Percentiles rank a stretch among this genome's conserved stretches.
These are phyloP conservation scores for Talaromyces marneffei DNA, from an alignment of 2,329 filamentous ascomycete genomes.

Conservation along the genomic window DNA sequence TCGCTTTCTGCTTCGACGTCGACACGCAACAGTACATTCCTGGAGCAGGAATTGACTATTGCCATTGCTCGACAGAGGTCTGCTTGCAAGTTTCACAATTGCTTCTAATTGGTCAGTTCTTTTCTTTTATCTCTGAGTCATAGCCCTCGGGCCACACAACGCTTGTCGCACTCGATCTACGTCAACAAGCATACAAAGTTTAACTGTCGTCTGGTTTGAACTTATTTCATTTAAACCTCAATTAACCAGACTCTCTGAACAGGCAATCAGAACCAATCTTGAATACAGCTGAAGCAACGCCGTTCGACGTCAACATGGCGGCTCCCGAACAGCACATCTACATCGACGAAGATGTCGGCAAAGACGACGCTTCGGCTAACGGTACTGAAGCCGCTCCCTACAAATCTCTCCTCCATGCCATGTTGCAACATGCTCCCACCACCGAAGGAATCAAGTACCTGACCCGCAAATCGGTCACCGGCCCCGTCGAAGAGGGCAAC, in stretches of 20 bases:
- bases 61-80: neutral
- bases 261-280: neutral
- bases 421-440: slow-evolving; percentile 60
- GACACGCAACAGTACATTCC: neutral
- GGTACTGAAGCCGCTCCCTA: slow-evolving; percentile 70
- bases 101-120: neutral
- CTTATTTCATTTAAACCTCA: neutral
- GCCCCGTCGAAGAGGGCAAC: slow-evolving; percentile 57
- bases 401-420: slow-evolving; percentile 74
- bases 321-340: slow-evolving; percentile 43
- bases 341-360: slow-evolving; percentile 73
- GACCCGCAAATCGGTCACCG: slow-evolving; percentile 61
- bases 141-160: neutral
- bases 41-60: neutral
- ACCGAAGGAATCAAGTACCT: slow-evolving; percentile 58
- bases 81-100: neutral
- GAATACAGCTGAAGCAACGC: neutral
- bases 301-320: slow-evolving; percentile 24
- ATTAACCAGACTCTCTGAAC: neutral
- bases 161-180: neutral
- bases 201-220: neutral
- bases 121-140: slow-evolving; percentile 6
- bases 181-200: neutral
- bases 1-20: neutral
- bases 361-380: slow-evolving; percentile 60